Evolutionary conservation across 208 protist genomes (phyloP), one percentile per base, ranked within the genome.

Genomic region (Angomonas deanei): DNA sequence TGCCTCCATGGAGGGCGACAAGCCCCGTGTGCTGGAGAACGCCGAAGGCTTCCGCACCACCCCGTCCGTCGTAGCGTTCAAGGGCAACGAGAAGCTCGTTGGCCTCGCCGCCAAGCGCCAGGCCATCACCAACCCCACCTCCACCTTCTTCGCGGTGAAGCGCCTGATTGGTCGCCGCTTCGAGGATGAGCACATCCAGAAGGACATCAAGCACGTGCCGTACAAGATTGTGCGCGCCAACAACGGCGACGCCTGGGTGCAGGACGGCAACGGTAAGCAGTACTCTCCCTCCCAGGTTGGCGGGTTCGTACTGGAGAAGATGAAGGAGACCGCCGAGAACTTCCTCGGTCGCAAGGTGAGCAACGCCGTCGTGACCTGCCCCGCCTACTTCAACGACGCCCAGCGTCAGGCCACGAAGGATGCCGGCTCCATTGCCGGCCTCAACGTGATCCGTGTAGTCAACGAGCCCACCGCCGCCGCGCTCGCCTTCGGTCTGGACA

Each of bases 391-490:
- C 88, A 98, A 98, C 80, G 96, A 99, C 74, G 76, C 93, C 2
- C 97, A 99, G 86, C 74, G 98, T 38, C 89, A 98, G 86, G 96
- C 97, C 15, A 99, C 97, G 17, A 98, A 98, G 82, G 97, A 99
- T 70, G 97, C 97, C 15, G 97, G 97, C 46, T 72, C 68, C 26
- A 98, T 99, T 60, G 68, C 80, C 10, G 98, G 98, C 39, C 66
- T 91, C 24, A 95, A 99, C 57, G 95, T 99, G 34, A 65, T 98
- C 36, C 88, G 98, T 65, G 99, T 99, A 62, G 97, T 99, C 61
- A 99, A 99, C 90, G 98, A 99, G 84, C 98, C 98, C 50, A 99
- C 98, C 23, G 97, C 98, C 19, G 97, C 98, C 26, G 97, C 98
- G 55, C 55, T 76, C 19, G 46, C 52, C 33, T 68, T 57, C 57